Percentiles rank a stretch among this genome's conserved stretches.
Evolutionary conservation across 108 stramenopile species (phyloP).

Genomic region (Discostella pseudostelligera): DNA sequence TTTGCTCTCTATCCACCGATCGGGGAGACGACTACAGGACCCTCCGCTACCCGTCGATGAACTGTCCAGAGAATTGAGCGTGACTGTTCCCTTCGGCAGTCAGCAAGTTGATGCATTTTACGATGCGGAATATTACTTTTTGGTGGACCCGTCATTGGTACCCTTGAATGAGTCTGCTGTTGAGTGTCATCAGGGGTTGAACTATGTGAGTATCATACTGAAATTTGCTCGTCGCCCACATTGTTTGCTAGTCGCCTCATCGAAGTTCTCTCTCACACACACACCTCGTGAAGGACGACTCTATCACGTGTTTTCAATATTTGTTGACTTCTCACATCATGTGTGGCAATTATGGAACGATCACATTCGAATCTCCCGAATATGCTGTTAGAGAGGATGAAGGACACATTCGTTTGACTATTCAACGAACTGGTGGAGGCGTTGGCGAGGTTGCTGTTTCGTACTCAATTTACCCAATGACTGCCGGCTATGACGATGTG

Average conservation of each 20-base stretch:
- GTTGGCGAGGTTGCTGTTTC: constrained; percentile 49
- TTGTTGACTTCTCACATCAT: constrained; percentile 43
- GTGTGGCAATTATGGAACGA: constrained; percentile 67
- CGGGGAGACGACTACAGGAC: constrained; percentile 58
- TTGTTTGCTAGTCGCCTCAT: background rate
- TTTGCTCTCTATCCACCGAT: constrained; percentile 66
- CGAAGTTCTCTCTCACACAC: background rate
- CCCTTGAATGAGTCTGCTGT: constrained; percentile 48
- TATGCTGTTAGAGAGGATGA: constrained; percentile 53
- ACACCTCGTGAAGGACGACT: constrained; percentile 29
- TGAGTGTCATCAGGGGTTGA: constrained; percentile 54
- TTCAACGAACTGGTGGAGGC: constrained; percentile 62
- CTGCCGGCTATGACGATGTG: constrained; percentile 53
- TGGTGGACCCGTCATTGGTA: constrained; percentile 29
- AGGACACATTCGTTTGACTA: constrained; percentile 47
- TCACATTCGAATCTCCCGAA: constrained; percentile 54
- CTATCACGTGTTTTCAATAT: constrained; percentile 32
- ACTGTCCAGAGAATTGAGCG: constrained; percentile 55
- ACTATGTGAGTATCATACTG: constrained; percentile 11
- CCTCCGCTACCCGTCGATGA: constrained; percentile 73
- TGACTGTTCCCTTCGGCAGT: constrained; percentile 72
- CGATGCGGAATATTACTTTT: constrained; percentile 56
- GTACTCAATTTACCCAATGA: constrained; percentile 54
- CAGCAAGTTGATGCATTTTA: constrained; percentile 59
- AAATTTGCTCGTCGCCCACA: background rate